phyloP scores from a whole-genome alignment of 1,139 yeast species.

The Yamadazyma jaroonii region DNA sequence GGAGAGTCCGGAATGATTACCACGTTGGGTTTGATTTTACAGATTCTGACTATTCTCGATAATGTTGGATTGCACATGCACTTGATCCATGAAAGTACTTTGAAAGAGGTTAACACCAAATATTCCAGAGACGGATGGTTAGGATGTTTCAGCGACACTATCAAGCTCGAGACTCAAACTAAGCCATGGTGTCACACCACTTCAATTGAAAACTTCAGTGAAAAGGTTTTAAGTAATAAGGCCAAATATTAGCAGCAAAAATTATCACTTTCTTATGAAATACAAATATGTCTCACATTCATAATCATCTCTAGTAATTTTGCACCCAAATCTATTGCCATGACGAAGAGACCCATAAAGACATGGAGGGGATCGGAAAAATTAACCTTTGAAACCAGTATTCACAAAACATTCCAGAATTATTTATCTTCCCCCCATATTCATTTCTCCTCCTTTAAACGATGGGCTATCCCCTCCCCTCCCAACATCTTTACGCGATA shows the following conservation, averaged over 20 bases:
- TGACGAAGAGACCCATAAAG: no score
- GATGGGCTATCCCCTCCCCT: background rate
- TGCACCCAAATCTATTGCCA: background rate
- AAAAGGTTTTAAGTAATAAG: slow-evolving; percentile 2
- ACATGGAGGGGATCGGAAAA: slow-evolving; percentile 1
- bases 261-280: no score
- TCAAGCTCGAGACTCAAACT: slow-evolving; percentile 28
- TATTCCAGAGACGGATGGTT: slow-evolving; percentile 34
- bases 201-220: slow-evolving; percentile 1
- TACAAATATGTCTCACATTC: no score
- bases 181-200: slow-evolving; percentile 13
- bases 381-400: slow-evolving; percentile 2
- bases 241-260: background rate
- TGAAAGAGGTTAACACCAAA: slow-evolving; percentile 26
- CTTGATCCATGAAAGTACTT: slow-evolving; percentile 29
- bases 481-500: slow-evolving; percentile 1
- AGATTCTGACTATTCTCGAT: slow-evolving; percentile 35
- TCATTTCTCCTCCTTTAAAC: slow-evolving; percentile 3
- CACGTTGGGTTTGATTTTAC: slow-evolving; percentile 34
- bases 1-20: slow-evolving; percentile 36
- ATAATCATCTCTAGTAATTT: no score
- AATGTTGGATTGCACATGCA: slow-evolving; percentile 34
- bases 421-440: slow-evolving; percentile 3
- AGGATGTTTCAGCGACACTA: slow-evolving; percentile 33
- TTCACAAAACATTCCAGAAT: background rate